Percentiles rank a stretch among this genome's conserved stretches.
Conservation (phyloP, 139 green algal species). For the Monoraphidium neglectum region DNA sequence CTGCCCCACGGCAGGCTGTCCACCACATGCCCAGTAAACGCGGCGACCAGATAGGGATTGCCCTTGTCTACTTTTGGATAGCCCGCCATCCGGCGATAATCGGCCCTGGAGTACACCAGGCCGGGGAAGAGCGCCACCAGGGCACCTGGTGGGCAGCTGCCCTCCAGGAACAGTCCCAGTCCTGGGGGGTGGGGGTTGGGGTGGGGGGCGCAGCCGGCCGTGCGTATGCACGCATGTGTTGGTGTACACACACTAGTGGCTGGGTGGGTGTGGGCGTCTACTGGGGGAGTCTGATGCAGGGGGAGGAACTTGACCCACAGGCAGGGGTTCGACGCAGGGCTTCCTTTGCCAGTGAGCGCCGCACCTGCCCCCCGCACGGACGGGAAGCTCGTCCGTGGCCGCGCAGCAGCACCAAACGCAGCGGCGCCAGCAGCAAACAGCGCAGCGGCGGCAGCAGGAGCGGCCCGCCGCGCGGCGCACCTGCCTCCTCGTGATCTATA, state of each 20-base stretch:
- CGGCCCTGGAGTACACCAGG: constrained; percentile 46
- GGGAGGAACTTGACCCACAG: no score
- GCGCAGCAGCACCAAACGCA: no score
- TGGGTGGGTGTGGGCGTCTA: no score
- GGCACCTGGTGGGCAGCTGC: constrained; percentile 27
- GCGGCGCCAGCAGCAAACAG: no score
- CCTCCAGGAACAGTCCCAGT: constrained; percentile 25
- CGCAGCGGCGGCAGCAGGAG: not conserved
- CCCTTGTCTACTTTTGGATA: constrained; percentile 64
- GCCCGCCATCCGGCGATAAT: constrained; percentile 49
- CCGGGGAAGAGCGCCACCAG: constrained; percentile 74
- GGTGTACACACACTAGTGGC: not conserved
- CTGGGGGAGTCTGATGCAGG: no score
- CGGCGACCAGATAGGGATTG: constrained; percentile 57
- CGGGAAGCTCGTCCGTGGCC: no score
- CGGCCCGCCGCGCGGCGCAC: constrained; percentile 1
- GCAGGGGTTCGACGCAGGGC: no score
- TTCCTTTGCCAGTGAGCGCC: no score
- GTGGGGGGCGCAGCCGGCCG: not conserved
- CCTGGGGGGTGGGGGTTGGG: not conserved
- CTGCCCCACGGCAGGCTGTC: constrained; percentile 62
- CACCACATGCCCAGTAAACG: constrained; percentile 67
- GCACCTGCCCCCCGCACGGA: no score
- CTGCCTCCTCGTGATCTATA: constrained; percentile 40
- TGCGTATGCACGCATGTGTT: no score